Evolutionary conservation across 192 early-diverging fungal genomes (phyloP).

Genomic region (Piromyces finnis): DNA sequence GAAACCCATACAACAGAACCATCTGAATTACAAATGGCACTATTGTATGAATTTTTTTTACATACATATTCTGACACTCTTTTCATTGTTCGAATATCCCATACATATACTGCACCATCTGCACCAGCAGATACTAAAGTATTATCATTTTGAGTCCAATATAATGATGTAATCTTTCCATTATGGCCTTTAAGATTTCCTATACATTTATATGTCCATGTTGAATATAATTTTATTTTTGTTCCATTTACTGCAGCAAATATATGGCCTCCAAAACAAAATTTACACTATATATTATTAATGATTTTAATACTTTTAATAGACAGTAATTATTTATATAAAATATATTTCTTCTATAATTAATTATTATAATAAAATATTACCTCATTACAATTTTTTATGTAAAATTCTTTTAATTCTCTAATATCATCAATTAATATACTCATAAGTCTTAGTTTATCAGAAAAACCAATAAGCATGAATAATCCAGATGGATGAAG

Average conservation of each 20-base stretch:
- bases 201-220: slow-evolving; percentile 29
- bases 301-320: no score
- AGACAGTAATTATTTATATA: no score
- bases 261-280: slow-evolving; percentile 14
- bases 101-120: slow-evolving; percentile 27
- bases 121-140: slow-evolving; percentile 19
- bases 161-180: slow-evolving; percentile 26
- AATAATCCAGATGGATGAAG: slow-evolving; percentile 38
- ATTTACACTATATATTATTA: not conserved
- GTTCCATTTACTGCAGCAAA: slow-evolving; percentile 30
- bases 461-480: slow-evolving; percentile 30
- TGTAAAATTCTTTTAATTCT: slow-evolving; percentile 22
- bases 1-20: not conserved
- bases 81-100: slow-evolving; percentile 15
- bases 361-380: no score
- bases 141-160: slow-evolving; percentile 33
- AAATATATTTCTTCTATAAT: no score
- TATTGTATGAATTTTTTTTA: not conserved
- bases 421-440: slow-evolving; percentile 36
- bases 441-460: slow-evolving; percentile 29
- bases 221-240: slow-evolving; percentile 21
- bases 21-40: not conserved
- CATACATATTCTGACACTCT: slow-evolving; percentile 12
- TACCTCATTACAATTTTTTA: slow-evolving; percentile 29
- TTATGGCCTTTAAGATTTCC: slow-evolving; percentile 14